Evolutionary conservation across 495 filamentous ascomycete species (phyloP).

Genomic region (Penicillium manginii): DNA sequence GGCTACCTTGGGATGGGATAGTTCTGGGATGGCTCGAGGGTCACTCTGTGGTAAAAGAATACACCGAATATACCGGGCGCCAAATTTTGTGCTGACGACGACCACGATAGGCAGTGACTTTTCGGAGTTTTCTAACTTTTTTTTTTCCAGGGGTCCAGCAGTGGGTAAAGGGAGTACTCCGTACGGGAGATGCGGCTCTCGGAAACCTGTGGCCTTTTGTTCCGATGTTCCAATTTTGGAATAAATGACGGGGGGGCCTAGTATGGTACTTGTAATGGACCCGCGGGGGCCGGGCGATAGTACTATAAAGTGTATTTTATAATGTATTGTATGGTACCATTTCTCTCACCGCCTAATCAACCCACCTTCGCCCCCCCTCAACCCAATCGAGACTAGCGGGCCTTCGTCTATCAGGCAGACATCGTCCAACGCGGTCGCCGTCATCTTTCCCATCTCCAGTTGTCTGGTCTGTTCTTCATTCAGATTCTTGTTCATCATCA

Average conservation of each 20-base stretch:
- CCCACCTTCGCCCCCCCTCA: slow-evolving; percentile 25
- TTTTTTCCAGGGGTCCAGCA: slow-evolving; percentile 2
- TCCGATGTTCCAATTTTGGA: slow-evolving; percentile 5
- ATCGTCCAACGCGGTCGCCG: slow-evolving; percentile 34
- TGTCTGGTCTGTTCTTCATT: background rate
- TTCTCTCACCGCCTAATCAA: slow-evolving; percentile 25
- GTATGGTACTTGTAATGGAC: background rate
- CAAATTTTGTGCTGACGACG: background rate
- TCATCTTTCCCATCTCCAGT: slow-evolving; percentile 18
- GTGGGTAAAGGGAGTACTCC: background rate
- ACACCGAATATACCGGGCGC: too few species aligned
- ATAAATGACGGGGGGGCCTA: background rate
- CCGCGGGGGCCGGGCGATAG: background rate
- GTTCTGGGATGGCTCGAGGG: too few species aligned
- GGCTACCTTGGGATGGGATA: background rate
- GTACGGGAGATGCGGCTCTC: slow-evolving; percentile 4
- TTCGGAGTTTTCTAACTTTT: background rate
- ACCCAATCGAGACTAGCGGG: slow-evolving; percentile 24
- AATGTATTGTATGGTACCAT: background rate
- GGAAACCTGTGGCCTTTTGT: background rate
- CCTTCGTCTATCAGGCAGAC: slow-evolving; percentile 52
- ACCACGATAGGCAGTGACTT: slow-evolving; percentile 2
- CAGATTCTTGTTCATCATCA: background rate
- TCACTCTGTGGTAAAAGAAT: too few species aligned
- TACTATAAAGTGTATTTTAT: background rate